Base-by-base conservation (phyloP, 2,329 filamentous ascomycete genomes). In the Colletotrichum orchidophilum region DNA sequence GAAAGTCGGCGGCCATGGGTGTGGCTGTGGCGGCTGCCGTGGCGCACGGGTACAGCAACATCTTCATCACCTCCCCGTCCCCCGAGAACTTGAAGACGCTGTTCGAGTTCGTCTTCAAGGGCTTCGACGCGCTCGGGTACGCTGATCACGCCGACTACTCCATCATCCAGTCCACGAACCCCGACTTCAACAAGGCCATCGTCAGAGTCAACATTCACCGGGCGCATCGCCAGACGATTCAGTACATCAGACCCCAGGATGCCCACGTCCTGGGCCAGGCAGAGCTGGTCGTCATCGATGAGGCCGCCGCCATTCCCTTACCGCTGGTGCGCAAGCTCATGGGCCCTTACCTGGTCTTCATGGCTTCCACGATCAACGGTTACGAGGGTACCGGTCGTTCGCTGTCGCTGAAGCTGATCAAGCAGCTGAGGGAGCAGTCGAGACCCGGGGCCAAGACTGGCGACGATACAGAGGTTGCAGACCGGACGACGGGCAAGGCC, bases 361-460 rank as follows among this genome's bases (percentile, higher is more conserved):
- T 99, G 96, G 95, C 97, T 1, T 99, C 96, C 0, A 99, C 96
- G 1, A 98, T 99, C 84, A 98, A 98, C 79, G 96, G 96, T 70
- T 99, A 99, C 80, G 96, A 99, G 84, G 96, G 96, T 67, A 99
- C 96, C 7, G 96, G 96, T 50, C 91, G 96, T 69, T 98, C 96
- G 1, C 87, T 99, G 6, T 98, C 96, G 0, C 85, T 99, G 64
- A 99, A 99, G 84, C 87, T 99, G 75, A 98, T 99, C 74, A 97
- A 98, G 80, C 96, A 99, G 82, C 89, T 99, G 27, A 92, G 96
- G 70, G 96, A 99, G 77, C 95, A 99, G 80, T 97, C 96, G 39
- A 88, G 93, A 76, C 90, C 90, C 49, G 87, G 87, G 21, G 81
- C 85, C 7, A 88, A 89, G 65, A 75, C 83, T 1, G 85, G 84